Conservation (phyloP, 169 alveolate genomes). For the Plasmodium vinckei region DNA sequence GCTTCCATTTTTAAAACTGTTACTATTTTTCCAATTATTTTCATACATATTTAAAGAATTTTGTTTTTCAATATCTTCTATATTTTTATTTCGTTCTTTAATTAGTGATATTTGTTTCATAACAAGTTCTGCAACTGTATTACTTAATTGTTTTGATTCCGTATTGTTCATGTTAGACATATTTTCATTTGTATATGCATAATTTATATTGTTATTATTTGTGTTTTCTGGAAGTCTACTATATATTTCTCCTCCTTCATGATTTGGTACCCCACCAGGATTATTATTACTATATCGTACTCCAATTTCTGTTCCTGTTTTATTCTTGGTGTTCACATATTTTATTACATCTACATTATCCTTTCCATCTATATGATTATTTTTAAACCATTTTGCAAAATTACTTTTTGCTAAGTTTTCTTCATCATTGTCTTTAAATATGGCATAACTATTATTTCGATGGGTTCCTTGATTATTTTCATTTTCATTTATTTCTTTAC, state of each 20-base stretch:
- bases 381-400: constrained; percentile 68
- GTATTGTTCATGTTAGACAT: neutral
- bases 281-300: neutral
- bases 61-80: constrained; percentile 15
- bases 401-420: constrained; percentile 65
- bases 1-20: neutral
- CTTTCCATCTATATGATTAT: constrained; percentile 18
- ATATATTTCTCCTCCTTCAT: neutral
- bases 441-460: constrained; percentile 5
- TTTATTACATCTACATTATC: constrained; percentile 27
- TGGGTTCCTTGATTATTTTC: neutral
- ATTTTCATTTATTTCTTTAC: neutral
- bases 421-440: constrained; percentile 70
- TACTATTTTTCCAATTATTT: neutral
- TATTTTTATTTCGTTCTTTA: constrained; percentile 20
- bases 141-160: constrained; percentile 18
- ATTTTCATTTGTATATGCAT: neutral
- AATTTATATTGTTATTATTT: neutral
- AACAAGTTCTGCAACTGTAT: constrained; percentile 52
- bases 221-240: neutral
- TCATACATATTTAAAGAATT: neutral
- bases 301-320: neutral
- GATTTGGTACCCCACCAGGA: neutral
- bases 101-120: constrained; percentile 62
- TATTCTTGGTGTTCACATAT: constrained; percentile 10